These are phyloP conservation scores for Paramecium sonneborni DNA, from an alignment of 73 alveolate species.

Conservation along the genomic window DNA sequence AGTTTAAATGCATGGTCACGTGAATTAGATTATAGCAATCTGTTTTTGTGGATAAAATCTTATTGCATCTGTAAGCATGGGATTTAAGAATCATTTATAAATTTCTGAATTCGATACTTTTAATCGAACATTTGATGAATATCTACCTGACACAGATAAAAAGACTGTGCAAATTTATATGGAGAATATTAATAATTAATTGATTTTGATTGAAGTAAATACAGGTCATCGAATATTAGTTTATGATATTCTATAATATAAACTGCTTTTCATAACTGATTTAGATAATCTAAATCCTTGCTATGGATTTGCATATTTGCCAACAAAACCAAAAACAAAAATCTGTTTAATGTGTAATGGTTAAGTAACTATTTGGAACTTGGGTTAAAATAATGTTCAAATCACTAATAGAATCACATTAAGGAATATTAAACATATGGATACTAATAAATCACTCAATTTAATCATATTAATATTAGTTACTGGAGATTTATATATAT, in stretches of 20 bases:
- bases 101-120: background rate
- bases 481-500: conserved; percentile 1
- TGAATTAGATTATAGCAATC: background rate
- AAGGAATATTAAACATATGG: background rate
- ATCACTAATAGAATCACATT: background rate
- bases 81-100: conserved; percentile 8
- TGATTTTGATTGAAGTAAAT: background rate
- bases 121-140: background rate
- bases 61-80: conserved; percentile 24
- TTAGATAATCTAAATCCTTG: conserved; percentile 29
- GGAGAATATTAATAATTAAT: background rate
- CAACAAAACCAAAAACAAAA: conserved; percentile 5
- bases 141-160: background rate
- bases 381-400: background rate
- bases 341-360: background rate
- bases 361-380: conserved; percentile 3
- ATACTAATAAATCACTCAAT: background rate
- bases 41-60: conserved; percentile 1
- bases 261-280: background rate
- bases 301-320: background rate
- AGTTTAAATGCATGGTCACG: conserved; percentile 38
- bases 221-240: conserved; percentile 10
- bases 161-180: background rate
- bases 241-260: background rate
- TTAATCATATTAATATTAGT: background rate